Evolutionary conservation across 192 early-diverging fungal species (phyloP), one percentile per base, ranked within the genome.

Genomic region (Coemansia guatemalensis): DNA sequence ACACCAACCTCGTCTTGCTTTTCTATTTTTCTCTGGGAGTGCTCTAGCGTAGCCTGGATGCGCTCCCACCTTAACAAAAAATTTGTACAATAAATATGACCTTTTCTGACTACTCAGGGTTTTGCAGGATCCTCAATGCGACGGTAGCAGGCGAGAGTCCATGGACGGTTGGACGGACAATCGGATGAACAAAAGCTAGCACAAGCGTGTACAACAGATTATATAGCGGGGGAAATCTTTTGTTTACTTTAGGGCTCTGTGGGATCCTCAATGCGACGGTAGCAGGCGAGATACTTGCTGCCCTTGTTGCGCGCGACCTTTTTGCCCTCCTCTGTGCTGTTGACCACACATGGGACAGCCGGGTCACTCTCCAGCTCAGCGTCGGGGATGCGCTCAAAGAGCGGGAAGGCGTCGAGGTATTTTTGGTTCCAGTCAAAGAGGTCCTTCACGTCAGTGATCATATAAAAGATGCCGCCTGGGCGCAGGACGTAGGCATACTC

Each of bases 281-380:
- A 94, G 74, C 90, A 91, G 32, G 95, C 95, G 62, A 97, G 75
- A 64, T 88, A 95, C 78, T 99, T 99, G 72, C 88, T 86, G 48
- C 98, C 98, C 61, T 92, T 86, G 83, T 99, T 99, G 24, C 98
- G 81, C 29, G 85, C 95, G 9, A 99, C 98, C 78, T 99, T 99
- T 66, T 96, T 95, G 14, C 95, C 95, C 73, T 97, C 98, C 82
- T 99, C 98, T 18, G 98, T 99, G 54, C 92, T 92, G 54, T 85
- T 84, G 65, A 90, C 81, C 7, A 94, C 93, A 57, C 90, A 89
- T 25, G 84, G 82, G 20, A 96, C 84, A 48, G 90, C 95, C 21
- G 93, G 91, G 81, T 99, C 98, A 44, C 71, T 75, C 27, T 87
- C 84, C 53, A 86, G 67, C 71, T 93, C 90, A 59, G 90, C 89